A percentile compares a stretch with the other conserved stretches of the same genome.
These are phyloP conservation scores for Glonium stellatum DNA, from an alignment of 495 filamentous ascomycete species.

Conservation along the genomic window DNA sequence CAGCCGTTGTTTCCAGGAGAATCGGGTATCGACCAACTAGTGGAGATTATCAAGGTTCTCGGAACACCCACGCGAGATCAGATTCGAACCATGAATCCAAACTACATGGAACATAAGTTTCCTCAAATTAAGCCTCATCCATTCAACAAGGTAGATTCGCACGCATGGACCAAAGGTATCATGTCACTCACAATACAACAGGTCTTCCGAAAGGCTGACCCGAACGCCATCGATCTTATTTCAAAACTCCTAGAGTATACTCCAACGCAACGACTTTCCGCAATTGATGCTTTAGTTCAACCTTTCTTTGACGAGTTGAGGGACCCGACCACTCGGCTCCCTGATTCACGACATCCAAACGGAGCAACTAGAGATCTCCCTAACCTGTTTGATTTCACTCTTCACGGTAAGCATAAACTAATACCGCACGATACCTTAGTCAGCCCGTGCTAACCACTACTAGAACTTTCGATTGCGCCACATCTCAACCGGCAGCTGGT, in stretches of 20 bases:
- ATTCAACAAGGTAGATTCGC: conserved; percentile 70
- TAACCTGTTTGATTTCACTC: conserved; percentile 83
- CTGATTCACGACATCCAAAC: conserved; percentile 85
- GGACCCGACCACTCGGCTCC: conserved; percentile 77
- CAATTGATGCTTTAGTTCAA: conserved; percentile 95
- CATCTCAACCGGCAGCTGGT: conserved; percentile 81
- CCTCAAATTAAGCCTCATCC: conserved; percentile 99
- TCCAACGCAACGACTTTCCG: conserved; percentile 86
- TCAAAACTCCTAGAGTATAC: conserved; percentile 92
- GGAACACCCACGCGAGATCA: conserved; percentile 97
- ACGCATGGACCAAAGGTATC: not conserved
- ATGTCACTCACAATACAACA: conserved; percentile 30
- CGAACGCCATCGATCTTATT: conserved; percentile 91
- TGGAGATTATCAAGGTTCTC: conserved; percentile 99
- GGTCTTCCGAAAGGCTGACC: conserved; percentile 93
- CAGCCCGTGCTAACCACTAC: conserved; percentile 18
- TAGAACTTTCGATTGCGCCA: conserved; percentile 93
- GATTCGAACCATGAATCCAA: conserved; percentile 99
- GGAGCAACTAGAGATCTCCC: conserved; percentile 73
- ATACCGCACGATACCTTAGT: conserved; percentile 6
- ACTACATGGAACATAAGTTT: conserved; percentile 99
- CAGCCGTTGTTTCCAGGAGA: conserved; percentile 99
- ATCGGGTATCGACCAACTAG: conserved; percentile 95
- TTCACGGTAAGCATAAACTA: conserved; percentile 62
- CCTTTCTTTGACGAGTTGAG: conserved; percentile 97